phyloP scores from a whole-genome alignment of 495 filamentous ascomycete species.

The Amorphotheca resinae region DNA sequence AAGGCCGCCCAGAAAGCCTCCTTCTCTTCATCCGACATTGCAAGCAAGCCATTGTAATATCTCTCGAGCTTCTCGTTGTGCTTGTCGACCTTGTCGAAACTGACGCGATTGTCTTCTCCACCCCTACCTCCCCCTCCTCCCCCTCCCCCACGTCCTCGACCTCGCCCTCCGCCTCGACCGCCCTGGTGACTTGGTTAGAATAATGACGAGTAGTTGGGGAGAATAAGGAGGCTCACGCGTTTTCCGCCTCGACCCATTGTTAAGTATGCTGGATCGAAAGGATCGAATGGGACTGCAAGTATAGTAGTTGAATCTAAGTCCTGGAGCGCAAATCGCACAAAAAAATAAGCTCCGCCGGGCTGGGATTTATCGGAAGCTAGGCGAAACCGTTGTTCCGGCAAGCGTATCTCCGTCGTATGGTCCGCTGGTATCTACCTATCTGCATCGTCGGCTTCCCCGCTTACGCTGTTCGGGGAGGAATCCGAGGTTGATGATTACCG shows the following conservation, averaged over 20 bases:
- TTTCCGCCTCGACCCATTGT: conserved; percentile 27
- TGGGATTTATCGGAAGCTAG: not conserved
- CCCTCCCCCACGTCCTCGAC: conserved; percentile 22
- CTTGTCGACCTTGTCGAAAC: conserved; percentile 49
- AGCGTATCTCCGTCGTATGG: too few relatives aligned
- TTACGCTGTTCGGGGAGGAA: too few relatives aligned
- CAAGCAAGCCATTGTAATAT: conserved; percentile 68
- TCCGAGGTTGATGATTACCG: too few relatives aligned
- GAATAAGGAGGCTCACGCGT: conserved; percentile 25
- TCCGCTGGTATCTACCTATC: too few relatives aligned
- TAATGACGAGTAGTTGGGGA: too few relatives aligned
- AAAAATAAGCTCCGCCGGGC: not conserved
- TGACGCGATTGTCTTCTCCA: conserved; percentile 23
- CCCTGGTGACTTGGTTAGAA: too few relatives aligned
- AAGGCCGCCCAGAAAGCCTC: conserved; percentile 72
- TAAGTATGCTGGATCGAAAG: too few relatives aligned
- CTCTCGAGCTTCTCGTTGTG: conserved; percentile 65
- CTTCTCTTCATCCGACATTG: conserved; percentile 60
- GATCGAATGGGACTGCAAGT: too few relatives aligned
- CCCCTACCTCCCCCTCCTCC: conserved; percentile 21
- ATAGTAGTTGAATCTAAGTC: too few relatives aligned
- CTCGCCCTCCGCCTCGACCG: conserved; percentile 17
- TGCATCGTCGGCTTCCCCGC: too few relatives aligned
- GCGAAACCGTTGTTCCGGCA: not conserved
- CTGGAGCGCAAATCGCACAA: too few relatives aligned